phyloP scores from a whole-genome alignment of 2,329 filamentous ascomycete species.

The Didymella segeticola region DNA sequence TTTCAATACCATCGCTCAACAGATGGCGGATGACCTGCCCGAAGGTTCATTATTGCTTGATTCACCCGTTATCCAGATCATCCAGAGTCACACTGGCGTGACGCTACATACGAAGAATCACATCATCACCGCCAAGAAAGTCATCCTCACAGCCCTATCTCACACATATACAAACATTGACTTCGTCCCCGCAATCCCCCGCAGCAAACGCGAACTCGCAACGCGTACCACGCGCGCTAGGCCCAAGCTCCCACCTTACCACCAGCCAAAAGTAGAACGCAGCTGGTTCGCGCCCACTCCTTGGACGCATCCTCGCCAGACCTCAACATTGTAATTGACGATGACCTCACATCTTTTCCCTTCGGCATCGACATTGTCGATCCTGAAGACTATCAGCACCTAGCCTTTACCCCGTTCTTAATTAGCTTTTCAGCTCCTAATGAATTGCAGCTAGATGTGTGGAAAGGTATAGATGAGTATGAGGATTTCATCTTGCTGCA shows the following conservation, averaged over 20 bases:
- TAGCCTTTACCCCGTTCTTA: conserved; percentile 4
- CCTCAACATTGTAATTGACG: not conserved
- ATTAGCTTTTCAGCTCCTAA: not conserved
- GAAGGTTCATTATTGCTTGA: too few relatives aligned
- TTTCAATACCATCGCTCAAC: too few relatives aligned
- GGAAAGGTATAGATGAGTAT: conserved; percentile 1
- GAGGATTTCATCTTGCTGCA: not conserved
- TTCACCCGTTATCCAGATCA: too few relatives aligned
- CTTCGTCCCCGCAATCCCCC: too few relatives aligned
- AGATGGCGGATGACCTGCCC: too few relatives aligned
- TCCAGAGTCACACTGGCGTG: too few relatives aligned
- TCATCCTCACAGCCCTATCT: too few relatives aligned
- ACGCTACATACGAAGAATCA: too few relatives aligned
- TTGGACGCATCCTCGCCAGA: not conserved
- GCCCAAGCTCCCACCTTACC: not conserved
- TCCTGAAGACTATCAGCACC: not conserved
- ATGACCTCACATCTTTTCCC: conserved; percentile 2
- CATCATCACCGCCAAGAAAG: too few relatives aligned
- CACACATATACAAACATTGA: too few relatives aligned
- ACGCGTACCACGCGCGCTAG: not conserved
- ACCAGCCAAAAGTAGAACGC: not conserved
- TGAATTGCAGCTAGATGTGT: conserved; percentile 3
- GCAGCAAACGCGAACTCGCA: too few relatives aligned
- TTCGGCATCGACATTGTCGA: conserved; percentile 3
- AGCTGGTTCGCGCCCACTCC: conserved; percentile 3